Percentiles rank a stretch among this genome's conserved stretches.
Conservation (phyloP, 2,329 filamentous ascomycete species). For the Penicillium sp. region DNA sequence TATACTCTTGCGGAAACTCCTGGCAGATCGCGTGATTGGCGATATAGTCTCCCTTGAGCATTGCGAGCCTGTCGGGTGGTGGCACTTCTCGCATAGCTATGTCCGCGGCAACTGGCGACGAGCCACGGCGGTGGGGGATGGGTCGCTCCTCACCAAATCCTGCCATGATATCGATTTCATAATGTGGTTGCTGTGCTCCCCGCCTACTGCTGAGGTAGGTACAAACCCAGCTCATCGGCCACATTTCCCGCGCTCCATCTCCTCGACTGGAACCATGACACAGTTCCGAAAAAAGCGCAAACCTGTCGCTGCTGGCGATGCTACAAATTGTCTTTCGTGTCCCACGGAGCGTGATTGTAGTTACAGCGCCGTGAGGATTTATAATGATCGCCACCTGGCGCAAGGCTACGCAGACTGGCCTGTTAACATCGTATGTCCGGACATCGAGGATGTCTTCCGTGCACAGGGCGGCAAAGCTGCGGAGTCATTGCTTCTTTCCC, state of each 20-base stretch:
- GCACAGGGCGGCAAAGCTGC: slow-evolving; percentile 52
- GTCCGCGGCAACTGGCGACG: slow-evolving; percentile 93
- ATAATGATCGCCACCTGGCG: slow-evolving; percentile 68
- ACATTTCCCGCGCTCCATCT: slow-evolving; percentile 75
- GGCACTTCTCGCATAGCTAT: slow-evolving; percentile 91
- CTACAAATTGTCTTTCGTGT: slow-evolving; percentile 87
- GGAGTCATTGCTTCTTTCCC: slow-evolving; percentile 50
- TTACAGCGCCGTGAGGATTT: slow-evolving; percentile 83
- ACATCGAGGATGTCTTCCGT: slow-evolving; percentile 75
- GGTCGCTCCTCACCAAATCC: slow-evolving; percentile 85
- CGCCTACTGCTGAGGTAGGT: slow-evolving; percentile 43
- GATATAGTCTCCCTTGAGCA: slow-evolving; percentile 85
- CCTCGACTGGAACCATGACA: slow-evolving; percentile 73
- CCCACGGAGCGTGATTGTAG: slow-evolving; percentile 72
- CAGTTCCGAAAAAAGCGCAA: slow-evolving; percentile 78
- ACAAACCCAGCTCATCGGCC: slow-evolving; percentile 44
- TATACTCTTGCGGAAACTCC: slow-evolving; percentile 74
- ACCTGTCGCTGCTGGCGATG: slow-evolving; percentile 68
- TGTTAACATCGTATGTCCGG: slow-evolving; percentile 82
- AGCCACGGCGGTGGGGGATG: slow-evolving; percentile 69
- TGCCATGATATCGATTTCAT: slow-evolving; percentile 95
- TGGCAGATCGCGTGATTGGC: slow-evolving; percentile 75
- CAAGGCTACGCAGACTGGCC: slow-evolving; percentile 76
- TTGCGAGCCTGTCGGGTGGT: slow-evolving; percentile 93
- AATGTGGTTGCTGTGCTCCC: slow-evolving; percentile 85